A percentile compares a stretch with the other conserved stretches of the same genome.
phyloP scores from a whole-genome alignment of 1,139 yeast species.

The Candida tetrigidarum region DNA sequence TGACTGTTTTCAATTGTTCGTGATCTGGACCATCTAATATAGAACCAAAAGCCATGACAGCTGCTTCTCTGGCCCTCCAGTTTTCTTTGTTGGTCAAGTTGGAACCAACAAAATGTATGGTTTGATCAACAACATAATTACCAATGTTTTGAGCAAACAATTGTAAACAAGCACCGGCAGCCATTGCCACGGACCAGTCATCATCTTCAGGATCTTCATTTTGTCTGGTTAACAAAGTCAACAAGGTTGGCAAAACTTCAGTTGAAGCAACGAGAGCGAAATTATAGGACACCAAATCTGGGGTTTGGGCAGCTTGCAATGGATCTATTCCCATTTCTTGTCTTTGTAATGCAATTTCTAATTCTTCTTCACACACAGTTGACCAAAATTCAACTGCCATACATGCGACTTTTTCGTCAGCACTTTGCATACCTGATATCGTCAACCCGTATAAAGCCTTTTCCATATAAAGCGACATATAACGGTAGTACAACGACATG shows the following conservation, averaged over 20 bases:
- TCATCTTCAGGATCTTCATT: constrained; percentile 94
- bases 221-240: constrained; percentile 80
- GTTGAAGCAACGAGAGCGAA: constrained; percentile 85
- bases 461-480: constrained; percentile 96
- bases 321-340: constrained; percentile 55
- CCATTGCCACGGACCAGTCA: constrained; percentile 98
- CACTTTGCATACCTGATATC: constrained; percentile 87
- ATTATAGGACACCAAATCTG: constrained; percentile 55
- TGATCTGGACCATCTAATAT: constrained; percentile 94
- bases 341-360: constrained; percentile 72
- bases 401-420: constrained; percentile 87
- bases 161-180: constrained; percentile 97
- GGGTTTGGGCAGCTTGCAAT: constrained; percentile 19
- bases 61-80: constrained; percentile 96
- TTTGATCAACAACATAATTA: constrained; percentile 82
- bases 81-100: constrained; percentile 54
- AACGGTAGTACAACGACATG: constrained; percentile 85
- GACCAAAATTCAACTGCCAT: constrained; percentile 99
- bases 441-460: constrained; percentile 92
- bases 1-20: constrained; percentile 64
- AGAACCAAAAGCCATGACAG: constrained; percentile 99
- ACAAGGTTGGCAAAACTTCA: constrained; percentile 86
- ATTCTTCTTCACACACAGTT: constrained; percentile 95
- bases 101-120: constrained; percentile 79
- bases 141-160: constrained; percentile 92